Evolutionary conservation across 805 yeast genomes (phyloP), one percentile per base, ranked within the genome.

Genomic region (Hanseniaspora meyeri): DNA sequence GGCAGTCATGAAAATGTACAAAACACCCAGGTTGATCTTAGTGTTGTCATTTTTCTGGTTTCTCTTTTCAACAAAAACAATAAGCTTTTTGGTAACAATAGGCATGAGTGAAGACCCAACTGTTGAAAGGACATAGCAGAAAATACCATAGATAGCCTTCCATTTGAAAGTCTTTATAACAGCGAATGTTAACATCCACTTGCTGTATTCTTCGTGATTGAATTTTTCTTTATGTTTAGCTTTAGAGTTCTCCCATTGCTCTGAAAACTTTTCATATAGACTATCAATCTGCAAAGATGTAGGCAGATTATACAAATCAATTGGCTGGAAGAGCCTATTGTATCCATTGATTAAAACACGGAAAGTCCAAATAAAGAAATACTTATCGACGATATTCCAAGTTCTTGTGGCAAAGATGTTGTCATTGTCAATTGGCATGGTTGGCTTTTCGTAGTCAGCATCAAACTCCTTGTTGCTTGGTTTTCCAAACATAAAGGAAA

Each of bases 1-100:
- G 43, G 82, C 76, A 11, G 85, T 74, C 19, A 90, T 95, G 49
- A 88, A 70, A 9, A 90, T 83, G 62, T 79, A 85, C 9, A 93
- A 95, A 19, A 85, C 73, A 58, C 95, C 96, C 43, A 69, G 72
- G 37, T 81, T 83, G 57, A 72, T 69, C 14, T 34, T 32, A 12
- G 40, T 52, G 7, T n/a, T 29, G 14, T 20, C 31, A 10, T 16
- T n/a, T 38, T 17, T 14, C 17, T 32, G n/a, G 34, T 77, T 76
- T 52, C 76, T 74, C 49, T 65, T 64, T 60, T 77, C 80, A n/a
- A 86, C 85, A 61, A 78, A 85, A 45, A 72, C 72, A 59, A 87
- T 84, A 58, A 88, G 71, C 39, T 77, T 73, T 65, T 81, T 78
- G 3, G 87, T 79, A 11, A 87, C 66, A 60, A 87, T 71, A 1